phyloP scores from a whole-genome alignment of 306 rosid species.

The barrel medic (Medicago truncatula) region MtrunA17r5.0-ANR NC_053048.1:760001-760500 shows the following conservation, averaged over 20 bases:
- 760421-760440: slow-evolving; percentile 52
- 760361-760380: slow-evolving; percentile 58
- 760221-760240: slow-evolving; percentile 60
- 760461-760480: slow-evolving; percentile 47
- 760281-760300: slow-evolving; percentile 64
- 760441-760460: slow-evolving; percentile 43
- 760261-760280: slow-evolving; percentile 57
- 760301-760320: slow-evolving; percentile 61
- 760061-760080: slow-evolving; percentile 42
- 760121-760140: slow-evolving; percentile 56
- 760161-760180: slow-evolving; percentile 52
- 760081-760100: slow-evolving; percentile 41
- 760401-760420: slow-evolving; percentile 57
- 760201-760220: slow-evolving; percentile 56
- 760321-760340: slow-evolving; percentile 52
- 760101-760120: slow-evolving; percentile 54
- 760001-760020: slow-evolving; percentile 65
- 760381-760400: slow-evolving; percentile 59
- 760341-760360: slow-evolving; percentile 47
- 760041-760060: slow-evolving; percentile 57
- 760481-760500: slow-evolving; percentile 56
- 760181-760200: slow-evolving; percentile 63
- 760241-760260: slow-evolving; percentile 53
- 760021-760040: slow-evolving; percentile 55
- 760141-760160: slow-evolving; percentile 53